Percentiles rank a stretch among this genome's conserved stretches.
These are phyloP conservation scores for Scleroderma citrinum DNA, from an alignment of 768 basidiomycete genomes.

Conservation along the genomic window DNA sequence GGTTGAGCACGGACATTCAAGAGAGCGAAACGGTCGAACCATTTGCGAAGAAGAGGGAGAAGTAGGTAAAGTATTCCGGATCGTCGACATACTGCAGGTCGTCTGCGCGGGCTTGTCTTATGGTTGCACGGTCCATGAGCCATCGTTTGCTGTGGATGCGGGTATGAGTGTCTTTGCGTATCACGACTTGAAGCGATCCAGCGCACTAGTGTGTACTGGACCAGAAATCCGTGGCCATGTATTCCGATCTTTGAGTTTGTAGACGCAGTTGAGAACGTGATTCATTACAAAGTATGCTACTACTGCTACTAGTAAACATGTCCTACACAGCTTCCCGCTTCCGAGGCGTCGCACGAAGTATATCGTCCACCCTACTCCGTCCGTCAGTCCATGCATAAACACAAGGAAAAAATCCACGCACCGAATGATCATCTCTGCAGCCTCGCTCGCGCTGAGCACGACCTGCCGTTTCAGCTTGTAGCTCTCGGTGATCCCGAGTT, in stretches of 20 bases:
- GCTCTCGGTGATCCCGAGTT: conserved; percentile 89
- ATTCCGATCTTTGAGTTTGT: no score
- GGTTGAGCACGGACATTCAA: background rate
- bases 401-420: conserved; percentile 30
- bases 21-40: conserved; percentile 33
- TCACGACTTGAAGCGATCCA: conserved; percentile 8
- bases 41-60: conserved; percentile 87
- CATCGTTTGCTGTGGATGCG: conserved; percentile 69
- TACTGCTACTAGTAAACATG: background rate
- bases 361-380: conserved; percentile 75
- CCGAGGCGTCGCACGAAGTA: conserved; percentile 79
- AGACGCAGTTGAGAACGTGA: background rate
- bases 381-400: conserved; percentile 1
- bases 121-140: conserved; percentile 76
- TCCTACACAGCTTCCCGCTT: conserved; percentile 72
- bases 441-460: conserved; percentile 89
- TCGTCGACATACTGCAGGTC: conserved; percentile 78
- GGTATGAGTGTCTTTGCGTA: conserved; percentile 10
- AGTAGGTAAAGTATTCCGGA: conserved; percentile 70
- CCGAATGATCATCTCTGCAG: conserved; percentile 98
- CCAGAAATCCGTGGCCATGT: conserved; percentile 91
- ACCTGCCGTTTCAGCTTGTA: conserved; percentile 98
- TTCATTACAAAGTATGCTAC: background rate
- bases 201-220: conserved; percentile 82
- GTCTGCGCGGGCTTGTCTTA: conserved; percentile 66